Evolutionary conservation across 257 asterid genomes (phyloP).

Genomic region (Mentha longifolia): DNA sequence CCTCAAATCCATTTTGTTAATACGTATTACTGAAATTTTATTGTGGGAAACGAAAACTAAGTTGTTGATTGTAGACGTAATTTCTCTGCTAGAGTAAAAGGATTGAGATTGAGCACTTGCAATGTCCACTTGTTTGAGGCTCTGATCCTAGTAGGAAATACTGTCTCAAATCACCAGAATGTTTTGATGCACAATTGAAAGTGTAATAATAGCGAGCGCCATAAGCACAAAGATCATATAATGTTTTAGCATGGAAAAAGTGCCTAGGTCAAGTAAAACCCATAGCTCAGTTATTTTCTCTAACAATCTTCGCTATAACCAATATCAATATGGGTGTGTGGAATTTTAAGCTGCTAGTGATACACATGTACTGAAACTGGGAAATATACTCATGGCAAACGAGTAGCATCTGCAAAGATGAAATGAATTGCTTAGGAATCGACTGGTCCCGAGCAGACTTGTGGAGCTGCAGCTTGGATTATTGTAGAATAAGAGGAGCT

Average conservation of each 20-base stretch:
- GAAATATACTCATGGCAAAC: neutral
- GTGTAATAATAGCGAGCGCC: neutral
- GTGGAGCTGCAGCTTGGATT: too few species aligned
- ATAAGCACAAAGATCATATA: constrained; percentile 6
- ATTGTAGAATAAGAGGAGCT: too few species aligned
- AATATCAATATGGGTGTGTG: neutral
- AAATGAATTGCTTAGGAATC: neutral
- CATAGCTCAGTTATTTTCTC: neutral
- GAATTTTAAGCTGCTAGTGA: neutral
- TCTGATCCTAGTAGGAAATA: neutral
- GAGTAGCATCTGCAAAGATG: neutral
- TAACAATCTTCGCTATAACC: neutral
- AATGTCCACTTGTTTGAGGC: neutral
- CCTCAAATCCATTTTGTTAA: neutral
- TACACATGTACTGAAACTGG: too few species aligned
- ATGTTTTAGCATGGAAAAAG: neutral
- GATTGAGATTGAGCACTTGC: constrained; percentile 2
- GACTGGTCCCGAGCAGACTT: too few species aligned
- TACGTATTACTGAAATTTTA: neutral
- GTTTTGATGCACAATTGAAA: neutral
- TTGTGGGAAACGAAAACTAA: neutral
- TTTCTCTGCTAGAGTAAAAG: constrained; percentile 21
- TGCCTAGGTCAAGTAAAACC: neutral
- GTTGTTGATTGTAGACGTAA: neutral
- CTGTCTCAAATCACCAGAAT: neutral